phyloP scores from a whole-genome alignment of 768 basidiomycete species.

The Termitomyces sp. region DNA sequence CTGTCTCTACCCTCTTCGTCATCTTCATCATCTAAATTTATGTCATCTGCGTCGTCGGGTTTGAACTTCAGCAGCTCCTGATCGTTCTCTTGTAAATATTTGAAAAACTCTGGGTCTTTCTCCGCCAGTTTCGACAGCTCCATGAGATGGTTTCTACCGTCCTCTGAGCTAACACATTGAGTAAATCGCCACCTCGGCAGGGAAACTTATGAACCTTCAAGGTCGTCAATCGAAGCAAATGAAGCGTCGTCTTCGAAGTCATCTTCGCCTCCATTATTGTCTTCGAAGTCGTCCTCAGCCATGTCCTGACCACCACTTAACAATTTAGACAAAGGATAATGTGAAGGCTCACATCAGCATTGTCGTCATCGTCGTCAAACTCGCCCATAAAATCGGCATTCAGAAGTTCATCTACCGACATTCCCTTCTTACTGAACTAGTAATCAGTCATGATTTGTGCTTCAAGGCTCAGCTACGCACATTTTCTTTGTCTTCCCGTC shows the following conservation, averaged over 20 bases:
- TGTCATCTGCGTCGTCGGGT: slow-evolving; percentile 31
- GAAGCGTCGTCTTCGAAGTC: slow-evolving; percentile 53
- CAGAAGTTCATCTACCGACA: slow-evolving; percentile 76
- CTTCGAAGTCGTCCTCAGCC: slow-evolving; percentile 19
- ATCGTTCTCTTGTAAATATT: slow-evolving; percentile 96
- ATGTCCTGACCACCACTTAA: slow-evolving; percentile 16
- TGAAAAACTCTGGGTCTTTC: slow-evolving; percentile 99
- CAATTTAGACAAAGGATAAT: background rate
- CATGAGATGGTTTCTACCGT: slow-evolving; percentile 67
- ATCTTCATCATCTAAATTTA: slow-evolving; percentile 40
- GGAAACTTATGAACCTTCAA: slow-evolving; percentile 47
- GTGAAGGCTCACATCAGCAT: slow-evolving; percentile 16
- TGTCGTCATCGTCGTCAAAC: slow-evolving; percentile 41
- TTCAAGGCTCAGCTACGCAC: background rate
- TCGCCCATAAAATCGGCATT: slow-evolving; percentile 68
- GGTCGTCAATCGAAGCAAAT: slow-evolving; percentile 73
- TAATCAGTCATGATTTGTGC: background rate
- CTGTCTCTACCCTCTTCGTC: slow-evolving; percentile 35
- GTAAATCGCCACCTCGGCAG: background rate
- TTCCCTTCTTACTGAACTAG: slow-evolving; percentile 35
- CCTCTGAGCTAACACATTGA: slow-evolving; percentile 36
- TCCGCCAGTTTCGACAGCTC: slow-evolving; percentile 87
- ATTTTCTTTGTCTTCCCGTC: slow-evolving; percentile 12
- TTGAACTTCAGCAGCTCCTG: slow-evolving; percentile 83
- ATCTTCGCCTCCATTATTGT: slow-evolving; percentile 36